Percentiles rank a stretch among this genome's conserved stretches.
phyloP scores from a whole-genome alignment of 345 rosid genomes.

The Capsella bursapastoris region DNA sequence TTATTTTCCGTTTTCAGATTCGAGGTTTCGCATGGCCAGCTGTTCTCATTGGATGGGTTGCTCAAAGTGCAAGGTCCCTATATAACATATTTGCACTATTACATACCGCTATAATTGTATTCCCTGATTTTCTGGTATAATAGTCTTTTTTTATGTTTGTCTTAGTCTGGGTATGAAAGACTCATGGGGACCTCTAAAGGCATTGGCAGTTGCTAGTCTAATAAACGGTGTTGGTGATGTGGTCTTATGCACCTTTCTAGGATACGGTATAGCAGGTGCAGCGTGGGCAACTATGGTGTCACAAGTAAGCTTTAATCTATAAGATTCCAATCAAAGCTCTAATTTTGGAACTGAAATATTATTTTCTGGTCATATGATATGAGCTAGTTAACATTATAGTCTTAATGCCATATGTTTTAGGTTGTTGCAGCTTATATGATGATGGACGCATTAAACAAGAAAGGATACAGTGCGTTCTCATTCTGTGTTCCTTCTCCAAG shows the following conservation, averaged over 20 bases:
- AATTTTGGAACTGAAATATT: constrained; percentile 6
- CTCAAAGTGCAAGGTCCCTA: constrained; percentile 92
- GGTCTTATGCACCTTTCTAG: constrained; percentile 72
- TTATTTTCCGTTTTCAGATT: constrained; percentile 53
- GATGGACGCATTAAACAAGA: constrained; percentile 71
- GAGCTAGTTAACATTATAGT: constrained; percentile 17
- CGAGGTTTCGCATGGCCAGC: constrained; percentile 98
- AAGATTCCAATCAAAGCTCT: constrained; percentile 16
- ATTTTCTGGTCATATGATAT: constrained; percentile 17
- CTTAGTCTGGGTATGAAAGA: constrained; percentile 97
- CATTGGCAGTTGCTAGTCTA: constrained; percentile 72
- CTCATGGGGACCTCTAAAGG: constrained; percentile 96
- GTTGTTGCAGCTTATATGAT: constrained; percentile 84
- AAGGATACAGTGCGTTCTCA: constrained; percentile 68
- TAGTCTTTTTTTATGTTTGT: constrained; percentile 6
- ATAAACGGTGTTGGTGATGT: constrained; percentile 80
- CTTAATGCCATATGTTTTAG: constrained; percentile 48
- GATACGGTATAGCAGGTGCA: constrained; percentile 91
- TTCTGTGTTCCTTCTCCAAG: constrained; percentile 63
- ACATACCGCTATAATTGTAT: background rate
- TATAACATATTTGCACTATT: constrained; percentile 6
- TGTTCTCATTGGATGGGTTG: constrained; percentile 84
- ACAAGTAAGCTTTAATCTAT: constrained; percentile 57
- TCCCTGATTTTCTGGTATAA: constrained; percentile 21
- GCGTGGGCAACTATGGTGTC: constrained; percentile 98